Evolutionary conservation across 2,329 filamentous ascomycete genomes (phyloP).

Genomic region (Lachnellula cervina): DNA sequence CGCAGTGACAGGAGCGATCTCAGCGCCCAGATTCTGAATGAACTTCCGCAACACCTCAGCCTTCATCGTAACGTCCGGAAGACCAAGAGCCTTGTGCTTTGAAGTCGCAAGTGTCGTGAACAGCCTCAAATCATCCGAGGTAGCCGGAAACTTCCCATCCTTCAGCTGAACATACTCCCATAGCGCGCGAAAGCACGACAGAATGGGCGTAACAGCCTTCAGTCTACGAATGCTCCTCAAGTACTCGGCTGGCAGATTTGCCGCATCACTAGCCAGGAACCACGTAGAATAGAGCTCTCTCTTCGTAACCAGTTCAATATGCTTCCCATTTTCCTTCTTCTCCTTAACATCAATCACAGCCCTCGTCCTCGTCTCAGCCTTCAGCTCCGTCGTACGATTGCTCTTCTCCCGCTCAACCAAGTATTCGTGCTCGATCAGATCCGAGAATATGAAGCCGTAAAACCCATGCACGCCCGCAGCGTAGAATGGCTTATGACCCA

Average conservation of each 20-base stretch:
- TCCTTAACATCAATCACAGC: slow-evolving; percentile 67
- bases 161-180: slow-evolving; percentile 75
- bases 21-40: slow-evolving; percentile 77
- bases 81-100: slow-evolving; percentile 69
- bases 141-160: slow-evolving; percentile 46
- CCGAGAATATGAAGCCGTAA: slow-evolving; percentile 92
- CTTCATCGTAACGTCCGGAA: slow-evolving; percentile 62
- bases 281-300: slow-evolving; percentile 86
- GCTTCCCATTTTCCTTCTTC: slow-evolving; percentile 65
- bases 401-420: slow-evolving; percentile 79
- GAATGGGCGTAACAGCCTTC: slow-evolving; percentile 72
- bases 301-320: slow-evolving; percentile 83
- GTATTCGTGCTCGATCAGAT: slow-evolving; percentile 86
- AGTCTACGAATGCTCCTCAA: slow-evolving; percentile 62
- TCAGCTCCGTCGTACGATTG: slow-evolving; percentile 60
- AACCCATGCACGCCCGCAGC: slow-evolving; percentile 81
- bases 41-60: slow-evolving; percentile 77
- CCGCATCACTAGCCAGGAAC: slow-evolving; percentile 73
- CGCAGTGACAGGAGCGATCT: slow-evolving; percentile 81
- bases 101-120: slow-evolving; percentile 76
- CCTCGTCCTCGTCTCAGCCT: slow-evolving; percentile 71
- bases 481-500: slow-evolving; percentile 79
- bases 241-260: slow-evolving; percentile 66
- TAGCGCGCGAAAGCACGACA: slow-evolving; percentile 81
- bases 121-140: slow-evolving; percentile 61